These are phyloP conservation scores for Plantago ovata DNA, from an alignment of 257 asterid species.

Conservation along the genomic window DNA sequence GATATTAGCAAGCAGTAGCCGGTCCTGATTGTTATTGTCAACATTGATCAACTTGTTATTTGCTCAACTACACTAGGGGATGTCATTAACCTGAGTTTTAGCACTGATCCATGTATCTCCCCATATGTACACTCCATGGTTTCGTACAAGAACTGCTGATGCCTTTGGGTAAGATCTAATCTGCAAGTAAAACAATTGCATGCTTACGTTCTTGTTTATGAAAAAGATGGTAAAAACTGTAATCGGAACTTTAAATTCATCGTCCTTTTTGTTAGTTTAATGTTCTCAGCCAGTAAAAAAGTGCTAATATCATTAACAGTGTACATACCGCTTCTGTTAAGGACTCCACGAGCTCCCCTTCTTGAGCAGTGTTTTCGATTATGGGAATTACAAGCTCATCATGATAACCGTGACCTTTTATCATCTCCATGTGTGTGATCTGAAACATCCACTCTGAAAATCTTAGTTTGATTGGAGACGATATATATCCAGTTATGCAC, in stretches of 20 bases:
- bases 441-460: constrained; percentile 19
- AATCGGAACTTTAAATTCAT: too few species aligned
- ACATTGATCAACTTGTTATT: too few species aligned
- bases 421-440: constrained; percentile 67
- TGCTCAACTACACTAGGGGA: too few species aligned
- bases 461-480: neutral
- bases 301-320: neutral
- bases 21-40: too few species aligned
- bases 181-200: constrained; percentile 12
- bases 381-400: constrained; percentile 59
- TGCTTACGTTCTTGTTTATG: neutral
- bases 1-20: too few species aligned
- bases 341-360: constrained; percentile 52
- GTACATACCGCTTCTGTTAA: constrained; percentile 47
- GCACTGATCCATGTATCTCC: constrained; percentile 61
- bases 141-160: constrained; percentile 58
- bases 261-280: neutral
- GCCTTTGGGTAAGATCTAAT: constrained; percentile 52
- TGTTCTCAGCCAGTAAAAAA: neutral
- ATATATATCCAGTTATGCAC: too few species aligned
- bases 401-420: constrained; percentile 58
- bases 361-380: constrained; percentile 60
- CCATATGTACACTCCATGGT: constrained; percentile 57
- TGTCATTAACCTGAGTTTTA: constrained; percentile 50
- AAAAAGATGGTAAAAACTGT: neutral